These are phyloP conservation scores for Fraxinus ornus DNA, from an alignment of 305 asterid genomes.

Conservation along the genomic window DNA sequence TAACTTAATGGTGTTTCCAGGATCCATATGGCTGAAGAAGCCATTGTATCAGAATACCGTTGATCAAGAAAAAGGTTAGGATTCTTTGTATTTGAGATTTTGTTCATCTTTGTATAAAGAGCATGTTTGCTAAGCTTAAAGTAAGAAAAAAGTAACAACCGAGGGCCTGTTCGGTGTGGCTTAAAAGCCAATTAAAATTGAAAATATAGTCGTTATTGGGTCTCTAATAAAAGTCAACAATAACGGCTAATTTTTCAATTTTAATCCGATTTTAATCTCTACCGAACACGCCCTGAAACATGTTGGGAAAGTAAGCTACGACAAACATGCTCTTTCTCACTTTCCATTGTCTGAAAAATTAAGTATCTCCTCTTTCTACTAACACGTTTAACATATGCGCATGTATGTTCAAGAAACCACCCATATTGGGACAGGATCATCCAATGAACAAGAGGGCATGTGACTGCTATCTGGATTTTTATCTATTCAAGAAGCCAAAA, in stretches of 20 bases:
- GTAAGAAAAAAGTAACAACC: neutral
- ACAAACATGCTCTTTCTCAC: neutral
- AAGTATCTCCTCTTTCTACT: neutral
- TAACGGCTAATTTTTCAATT: too few species aligned
- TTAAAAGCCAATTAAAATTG: too few species aligned
- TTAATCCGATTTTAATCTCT: too few species aligned
- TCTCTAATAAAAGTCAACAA: too few species aligned
- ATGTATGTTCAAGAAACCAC: constrained; percentile 11
- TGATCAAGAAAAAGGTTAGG: constrained; percentile 39
- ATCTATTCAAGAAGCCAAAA: constrained; percentile 22
- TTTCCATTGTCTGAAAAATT: neutral
- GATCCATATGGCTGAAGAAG: constrained; percentile 84
- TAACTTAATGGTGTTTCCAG: constrained; percentile 93
- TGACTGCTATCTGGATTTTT: neutral
- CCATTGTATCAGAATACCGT: constrained; percentile 32
- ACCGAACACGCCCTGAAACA: neutral
- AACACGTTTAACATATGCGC: neutral
- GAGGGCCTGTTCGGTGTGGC: neutral
- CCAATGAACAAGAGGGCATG: constrained; percentile 7
- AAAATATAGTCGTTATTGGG: too few species aligned
- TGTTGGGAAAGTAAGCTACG: neutral
- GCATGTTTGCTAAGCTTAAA: neutral
- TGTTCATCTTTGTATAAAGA: neutral
- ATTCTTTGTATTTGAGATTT: constrained; percentile 14
- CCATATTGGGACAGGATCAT: neutral